Evolutionary conservation across 2,329 filamentous ascomycete genomes (phyloP), one percentile per base, ranked within the genome.

Genomic region (Hypoxylon sp.): DNA sequence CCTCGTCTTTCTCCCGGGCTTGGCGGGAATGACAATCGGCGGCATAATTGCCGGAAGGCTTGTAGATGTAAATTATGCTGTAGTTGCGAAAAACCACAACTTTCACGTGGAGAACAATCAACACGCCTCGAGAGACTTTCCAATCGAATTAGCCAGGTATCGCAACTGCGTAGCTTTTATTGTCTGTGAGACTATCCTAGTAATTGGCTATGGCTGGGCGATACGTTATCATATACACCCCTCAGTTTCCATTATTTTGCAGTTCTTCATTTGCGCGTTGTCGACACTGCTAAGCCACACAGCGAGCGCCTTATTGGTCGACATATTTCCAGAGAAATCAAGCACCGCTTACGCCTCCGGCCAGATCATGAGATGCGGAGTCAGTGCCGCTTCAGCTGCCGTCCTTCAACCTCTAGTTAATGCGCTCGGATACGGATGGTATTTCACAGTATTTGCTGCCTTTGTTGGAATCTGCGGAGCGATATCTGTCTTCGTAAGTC

Each of bases 381-480:
- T 50, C 25, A 50, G 48, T 32, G 48, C 48, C 2, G 48, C 48
- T 50, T 50, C 48, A 50, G 48, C 48, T 50, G 48, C 48, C 17
- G 48, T 50, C 2, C 48, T 50, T 50, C 48, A 50, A n/a, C 48
- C 48, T 19, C 7, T 50, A 32, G 48, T 50, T 32, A 50, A 32
- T 32, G 48, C n/a, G 48, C 3, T 50, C 3, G 46, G 46, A 32
- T 50, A 50, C 46, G 48, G 48, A 4, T 50, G 48, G 48, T 32
- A 50, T 32, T 50, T 50, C 48, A 50, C 48, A n/a, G 7, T 50
- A n/a, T 50, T 50, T 6, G 48, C 48, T 32, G 19, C 14, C 23
- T 50, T 50, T 50, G 48, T 32, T 17, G 25, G 48, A 19, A 32
- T 50, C 25, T 50, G 21, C 25, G 48, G 48, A n/a, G 48, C 23